Base-by-base conservation (phyloP, 148 eudicot genomes). In the Hydrangea macrophylla region DNA sequence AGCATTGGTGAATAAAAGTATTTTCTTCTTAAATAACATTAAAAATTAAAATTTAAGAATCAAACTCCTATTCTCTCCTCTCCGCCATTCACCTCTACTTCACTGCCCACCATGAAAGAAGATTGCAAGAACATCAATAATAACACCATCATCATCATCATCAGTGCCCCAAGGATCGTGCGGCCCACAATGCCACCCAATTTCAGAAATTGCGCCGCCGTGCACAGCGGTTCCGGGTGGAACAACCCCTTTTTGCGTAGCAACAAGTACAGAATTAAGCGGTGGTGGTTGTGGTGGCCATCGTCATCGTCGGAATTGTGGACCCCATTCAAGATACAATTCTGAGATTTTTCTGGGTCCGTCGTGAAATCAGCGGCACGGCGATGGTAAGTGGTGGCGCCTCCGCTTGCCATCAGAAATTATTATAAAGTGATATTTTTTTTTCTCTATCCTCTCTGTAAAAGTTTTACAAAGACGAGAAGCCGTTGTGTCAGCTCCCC, bases 341-440 rank as follows among this genome's bases (percentile, higher is more conserved):
- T 39, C 5, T 15, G 20, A 0, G 20, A 44, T 9, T 26, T 59
- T 33, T 72, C 71, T 18, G 17, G 1, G 44, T 78, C 78, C 15
- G 39, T 3, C 7, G 23, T n/a, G 26, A 76, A 44, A 35, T 83
- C 86, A 5, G 72, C 68, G 2, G 51, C 64, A 15, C 86, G 83
- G 67, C 86, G 83, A 24, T 83, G 83, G 73, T 82, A 83, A 50
- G 79, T 65, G 53, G 83, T 65, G 60, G 48, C 24, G 32, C 70
- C 56, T 13, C 32, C 66, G 40, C n/a, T n/a, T n/a, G n/a, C n/a
- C 53, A 15, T 15, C 13, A 45, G 18, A 0, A 13, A 13, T 2
- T 45, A 0, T 1, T 17, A 15, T 36, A 6, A 61, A n/a, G n/a
- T n/a, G 53, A 0, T 5, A 12, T 45, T 17, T 1, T 3, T 45